Base-by-base conservation (phyloP, 169 alveolate genomes). In the Plasmodium adleri region DNA sequence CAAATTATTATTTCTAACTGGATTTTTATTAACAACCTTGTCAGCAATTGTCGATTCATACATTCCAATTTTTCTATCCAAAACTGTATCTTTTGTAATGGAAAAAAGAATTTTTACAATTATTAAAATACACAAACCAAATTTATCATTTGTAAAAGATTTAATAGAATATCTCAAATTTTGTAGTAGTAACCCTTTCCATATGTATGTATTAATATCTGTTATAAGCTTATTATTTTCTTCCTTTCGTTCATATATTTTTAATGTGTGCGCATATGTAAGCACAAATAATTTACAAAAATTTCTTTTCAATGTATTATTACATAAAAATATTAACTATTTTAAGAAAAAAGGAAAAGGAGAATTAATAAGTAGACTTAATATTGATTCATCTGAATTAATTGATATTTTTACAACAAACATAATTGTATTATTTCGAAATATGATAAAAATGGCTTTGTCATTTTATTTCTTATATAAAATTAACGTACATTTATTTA, bases 381-480 rank as follows among this genome's bases (percentile, higher is more conserved):
- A 68, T 43, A 67, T 80, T 6, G 90, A 80, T 50, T 80, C 90
- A 4, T 50, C 73, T 54, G 90, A 80, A 68, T 49, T 80, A 45
- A 80, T 80, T 47, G 90, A 80, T 71, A 68, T 80, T 63, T 80
- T 80, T 54, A 80, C 90, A 10, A 80, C 90, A 0, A 80, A 80
- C 22, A 32, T 80, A 24, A 68, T 80, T 28, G 90, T 80, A 56
- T 49, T 80, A 20, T 39, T 80, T 52, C 43, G 90, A 15, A 80
- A 80, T 80, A 63, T 80, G 20, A 80, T 80, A 32, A 80, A 80
- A 60, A 66, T 72, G 43, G 28, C 20, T 5, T 80, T 80, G 59
- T 80, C 90, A 1, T 80, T 80, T 80, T 80, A 80, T 56, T 80
- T 80, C 58, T 47, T 80, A 17, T 80, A 80, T 60, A 80, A 80